These are phyloP conservation scores for Pulveroboletus ravenelii DNA, from an alignment of 768 basidiomycete genomes.

Conservation along the genomic window DNA sequence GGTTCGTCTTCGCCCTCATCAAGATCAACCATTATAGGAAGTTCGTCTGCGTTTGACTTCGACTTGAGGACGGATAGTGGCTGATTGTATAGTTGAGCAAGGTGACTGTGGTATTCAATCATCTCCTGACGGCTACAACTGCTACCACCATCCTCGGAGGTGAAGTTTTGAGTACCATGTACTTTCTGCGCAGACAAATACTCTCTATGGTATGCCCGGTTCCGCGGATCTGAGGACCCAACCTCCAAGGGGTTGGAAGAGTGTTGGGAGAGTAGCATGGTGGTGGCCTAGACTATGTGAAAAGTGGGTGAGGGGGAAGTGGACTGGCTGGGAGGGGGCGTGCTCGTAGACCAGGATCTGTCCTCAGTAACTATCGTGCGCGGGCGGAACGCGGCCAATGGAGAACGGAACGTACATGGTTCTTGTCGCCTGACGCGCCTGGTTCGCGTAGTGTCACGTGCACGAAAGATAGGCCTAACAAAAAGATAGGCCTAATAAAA, in stretches of 20 bases:
- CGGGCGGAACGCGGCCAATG: background rate
- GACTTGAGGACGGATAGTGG: slow-evolving; percentile 18
- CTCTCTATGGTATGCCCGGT: slow-evolving; percentile 40
- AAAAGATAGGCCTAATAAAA: background rate
- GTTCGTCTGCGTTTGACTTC: slow-evolving; percentile 20
- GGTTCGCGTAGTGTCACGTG: slow-evolving; percentile 25
- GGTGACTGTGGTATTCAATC: slow-evolving; percentile 47
- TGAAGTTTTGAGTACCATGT: slow-evolving; percentile 28
- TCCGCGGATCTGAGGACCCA: slow-evolving; percentile 54
- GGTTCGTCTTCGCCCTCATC: slow-evolving; percentile 43
- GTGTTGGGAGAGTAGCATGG: slow-evolving; percentile 54
- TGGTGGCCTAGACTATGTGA: background rate
- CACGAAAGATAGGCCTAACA: background rate
- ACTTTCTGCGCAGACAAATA: slow-evolving; percentile 35
- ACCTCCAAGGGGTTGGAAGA: slow-evolving; percentile 73
- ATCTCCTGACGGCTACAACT: slow-evolving; percentile 38
- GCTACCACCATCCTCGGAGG: slow-evolving; percentile 51
- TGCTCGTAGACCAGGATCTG: background rate
- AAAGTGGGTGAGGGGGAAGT: background rate
- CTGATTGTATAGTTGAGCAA: slow-evolving; percentile 39
- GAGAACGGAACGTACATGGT: background rate
- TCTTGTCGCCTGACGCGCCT: background rate
- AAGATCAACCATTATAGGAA: slow-evolving; percentile 38
- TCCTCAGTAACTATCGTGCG: background rate
- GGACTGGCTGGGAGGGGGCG: background rate